Conservation (phyloP, 306 rosid species). For the Quercus parvula region DNA sequence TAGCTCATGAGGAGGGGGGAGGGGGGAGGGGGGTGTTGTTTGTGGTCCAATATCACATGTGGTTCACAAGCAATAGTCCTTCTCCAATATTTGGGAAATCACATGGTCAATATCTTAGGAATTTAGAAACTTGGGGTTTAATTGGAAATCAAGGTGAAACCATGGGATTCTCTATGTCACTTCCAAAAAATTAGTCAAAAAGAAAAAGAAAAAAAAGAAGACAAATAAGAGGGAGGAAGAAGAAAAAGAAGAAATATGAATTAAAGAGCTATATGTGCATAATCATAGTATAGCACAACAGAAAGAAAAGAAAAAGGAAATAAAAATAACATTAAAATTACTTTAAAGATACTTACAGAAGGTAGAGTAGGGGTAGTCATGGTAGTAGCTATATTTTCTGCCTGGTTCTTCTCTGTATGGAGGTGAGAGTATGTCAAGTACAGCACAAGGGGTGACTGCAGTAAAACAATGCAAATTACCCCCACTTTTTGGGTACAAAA, state of each 20-base stretch:
- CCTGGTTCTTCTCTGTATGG: conserved; percentile 74
- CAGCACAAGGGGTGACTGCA: conserved; percentile 82
- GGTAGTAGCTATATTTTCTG: conserved; percentile 79
- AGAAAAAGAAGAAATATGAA: not conserved
- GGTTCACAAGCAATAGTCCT: no score
- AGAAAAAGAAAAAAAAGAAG: not conserved
- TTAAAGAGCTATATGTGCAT: not conserved
- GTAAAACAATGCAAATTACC: conserved; percentile 93
- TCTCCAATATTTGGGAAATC: no score
- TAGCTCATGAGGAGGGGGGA: no score
- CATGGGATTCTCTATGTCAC: no score
- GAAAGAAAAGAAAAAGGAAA: not conserved
- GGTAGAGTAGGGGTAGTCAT: conserved; percentile 69
- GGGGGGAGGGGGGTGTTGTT: no score
- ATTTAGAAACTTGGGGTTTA: no score
- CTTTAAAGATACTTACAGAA: conserved; percentile 49
- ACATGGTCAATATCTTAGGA: no score
- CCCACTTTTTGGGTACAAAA: conserved; percentile 70
- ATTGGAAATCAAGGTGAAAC: no score
- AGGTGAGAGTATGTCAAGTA: conserved; percentile 83
- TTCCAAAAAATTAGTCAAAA: not conserved
- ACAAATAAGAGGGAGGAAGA: not conserved
- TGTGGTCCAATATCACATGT: no score
- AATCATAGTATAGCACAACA: not conserved
- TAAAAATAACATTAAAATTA: not conserved